Base-by-base conservation (phyloP, 352 stramenopile genomes). In the Globisporangium camurandrum region DNA sequence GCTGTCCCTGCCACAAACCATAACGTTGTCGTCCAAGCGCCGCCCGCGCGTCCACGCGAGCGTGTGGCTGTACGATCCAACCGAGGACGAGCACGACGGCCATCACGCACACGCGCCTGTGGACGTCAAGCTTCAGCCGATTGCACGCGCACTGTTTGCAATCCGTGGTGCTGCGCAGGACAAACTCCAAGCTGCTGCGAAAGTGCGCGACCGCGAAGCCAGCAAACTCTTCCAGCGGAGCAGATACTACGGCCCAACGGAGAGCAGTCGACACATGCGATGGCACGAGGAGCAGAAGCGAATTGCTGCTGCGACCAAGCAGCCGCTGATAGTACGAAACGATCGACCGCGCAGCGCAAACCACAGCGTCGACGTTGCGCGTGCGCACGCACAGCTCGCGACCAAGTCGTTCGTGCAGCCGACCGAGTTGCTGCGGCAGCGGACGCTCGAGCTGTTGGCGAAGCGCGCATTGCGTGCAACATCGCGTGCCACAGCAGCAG, bases 191-290 rank as follows among this genome's bases (percentile, higher is more conserved):
- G 56, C 55, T 0, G 44, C 77, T 33, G 67, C 75, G 14, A 82
- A 75, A 10, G 71, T 85, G 24, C 67, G 73, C 16, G 75, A 86
- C 28, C 67, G 73, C 17, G 51, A 69, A 45, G 61, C 76, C 47
- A 64, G 51, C 44, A 74, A 84, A 54, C 67, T 72, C 40, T 57
- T 86, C 2, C 68, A 59, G n/a, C 75, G 76, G 10, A 88, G 78
- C 67, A 72, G 75, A 28, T 90, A 90, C 61, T 83, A 87, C 54
- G 79, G 79, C 0, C 79, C 79, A 5, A 90, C 79, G 0, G 74
- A 87, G 59, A 88, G 79, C 63, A 84, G 71, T 61, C 72, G 75
- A 0, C 75, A 83, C 56, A 87, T 84, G 62, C 71, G 76, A 9
- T 90, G 79, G 79, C 75, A 88, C 33, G 65, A 76, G 31, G 68